Percentiles rank a stretch among this genome's conserved stretches.
These are phyloP conservation scores for Micromonas pusilla DNA, from an alignment of 139 green algal genomes.

Conservation along the genomic window DNA sequence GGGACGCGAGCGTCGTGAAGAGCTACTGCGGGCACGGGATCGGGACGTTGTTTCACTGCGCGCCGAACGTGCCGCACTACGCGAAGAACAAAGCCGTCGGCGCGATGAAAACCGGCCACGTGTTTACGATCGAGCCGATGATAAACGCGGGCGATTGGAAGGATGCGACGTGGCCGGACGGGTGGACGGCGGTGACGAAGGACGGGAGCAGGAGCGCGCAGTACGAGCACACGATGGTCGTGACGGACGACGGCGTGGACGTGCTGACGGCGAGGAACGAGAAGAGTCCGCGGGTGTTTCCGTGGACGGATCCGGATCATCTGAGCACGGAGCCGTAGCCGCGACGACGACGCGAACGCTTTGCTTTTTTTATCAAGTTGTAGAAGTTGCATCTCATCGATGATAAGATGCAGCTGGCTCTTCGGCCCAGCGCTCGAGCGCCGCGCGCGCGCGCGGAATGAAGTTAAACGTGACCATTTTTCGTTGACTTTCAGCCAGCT, in stretches of 20 bases:
- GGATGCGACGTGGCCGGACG: constrained; percentile 46
- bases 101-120: constrained; percentile 68
- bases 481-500: too few relatives aligned
- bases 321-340: too few relatives aligned
- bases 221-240: constrained; percentile 93
- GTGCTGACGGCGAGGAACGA: constrained; percentile 59
- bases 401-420: too few relatives aligned
- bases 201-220: constrained; percentile 83
- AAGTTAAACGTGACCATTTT: too few relatives aligned
- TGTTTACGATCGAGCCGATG: constrained; percentile 99
- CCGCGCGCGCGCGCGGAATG: too few relatives aligned
- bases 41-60: constrained; percentile 81
- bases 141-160: constrained; percentile 44
- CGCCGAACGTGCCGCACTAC: constrained; percentile 73
- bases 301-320: not conserved
- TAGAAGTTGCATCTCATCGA: too few relatives aligned
- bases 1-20: constrained; percentile 62
- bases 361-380: too few relatives aligned
- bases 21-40: constrained; percentile 82
- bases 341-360: not conserved
- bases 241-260: constrained; percentile 75
- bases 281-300: constrained; percentile 2
- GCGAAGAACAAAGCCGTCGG: constrained; percentile 28
- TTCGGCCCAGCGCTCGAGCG: too few relatives aligned
- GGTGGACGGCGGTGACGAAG: constrained; percentile 85